Percentiles rank a stretch among this genome's conserved stretches.
These are phyloP conservation scores for Yamadazyma siamensis DNA, from an alignment of 1,139 yeast species.

Conservation along the genomic window DNA sequence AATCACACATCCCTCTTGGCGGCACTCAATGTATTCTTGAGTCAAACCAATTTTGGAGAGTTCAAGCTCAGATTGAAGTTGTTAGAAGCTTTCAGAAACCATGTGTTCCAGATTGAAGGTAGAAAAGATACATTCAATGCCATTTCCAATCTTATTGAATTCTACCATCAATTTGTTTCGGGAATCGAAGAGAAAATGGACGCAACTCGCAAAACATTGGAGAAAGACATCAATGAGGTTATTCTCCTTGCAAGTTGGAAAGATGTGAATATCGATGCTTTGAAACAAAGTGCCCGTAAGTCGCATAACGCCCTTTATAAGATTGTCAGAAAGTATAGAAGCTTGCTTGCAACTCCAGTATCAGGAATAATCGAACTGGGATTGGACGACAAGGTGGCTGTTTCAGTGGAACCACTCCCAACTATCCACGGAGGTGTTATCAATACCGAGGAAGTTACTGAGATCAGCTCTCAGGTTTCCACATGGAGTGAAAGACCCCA, in stretches of 20 bases:
- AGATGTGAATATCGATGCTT: constrained; percentile 89
- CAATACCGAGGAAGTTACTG: constrained; percentile 13
- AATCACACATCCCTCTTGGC: constrained; percentile 44
- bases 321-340: constrained; percentile 77
- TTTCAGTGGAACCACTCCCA: constrained; percentile 7
- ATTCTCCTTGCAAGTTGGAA: constrained; percentile 94
- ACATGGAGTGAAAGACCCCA: constrained; percentile 57
- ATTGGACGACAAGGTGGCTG: constrained; percentile 20
- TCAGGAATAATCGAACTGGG: constrained; percentile 61
- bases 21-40: constrained; percentile 73
- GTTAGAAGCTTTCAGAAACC: constrained; percentile 59
- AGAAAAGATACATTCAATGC: constrained; percentile 33
- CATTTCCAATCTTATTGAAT: constrained; percentile 58
- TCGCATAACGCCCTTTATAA: constrained; percentile 86
- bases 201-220: constrained; percentile 50
- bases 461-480: constrained; percentile 22
- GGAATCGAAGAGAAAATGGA: constrained; percentile 44
- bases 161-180: constrained; percentile 62
- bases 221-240: constrained; percentile 79
- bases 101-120: constrained; percentile 26
- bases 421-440: constrained; percentile 14
- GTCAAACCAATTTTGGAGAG: constrained; percentile 77
- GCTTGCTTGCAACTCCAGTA: constrained; percentile 53
- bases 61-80: constrained; percentile 55
- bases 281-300: constrained; percentile 87